These are phyloP conservation scores for Baorangia bicolor DNA, from an alignment of 768 basidiomycete genomes.

Conservation along the genomic window DNA sequence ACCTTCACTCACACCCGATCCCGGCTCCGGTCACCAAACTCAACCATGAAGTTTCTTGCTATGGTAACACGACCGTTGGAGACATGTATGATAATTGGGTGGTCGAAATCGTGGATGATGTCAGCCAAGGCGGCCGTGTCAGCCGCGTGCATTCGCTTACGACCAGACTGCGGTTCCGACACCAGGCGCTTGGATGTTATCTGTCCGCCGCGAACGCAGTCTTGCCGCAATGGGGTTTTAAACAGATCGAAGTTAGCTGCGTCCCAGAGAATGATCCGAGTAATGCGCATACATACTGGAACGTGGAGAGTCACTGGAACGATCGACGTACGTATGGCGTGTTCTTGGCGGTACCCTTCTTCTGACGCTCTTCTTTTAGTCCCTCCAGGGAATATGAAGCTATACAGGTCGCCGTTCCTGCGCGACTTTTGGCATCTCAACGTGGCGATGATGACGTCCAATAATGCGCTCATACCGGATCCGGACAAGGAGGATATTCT, in stretches of 20 bases:
- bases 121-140: slow-evolving; percentile 59
- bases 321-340: slow-evolving; percentile 67
- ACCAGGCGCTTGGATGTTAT: slow-evolving; percentile 80
- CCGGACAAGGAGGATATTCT: slow-evolving; percentile 99
- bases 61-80: slow-evolving; percentile 87
- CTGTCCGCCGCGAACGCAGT: slow-evolving; percentile 84
- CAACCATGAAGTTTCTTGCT: slow-evolving; percentile 90
- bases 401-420: slow-evolving; percentile 88
- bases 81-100: slow-evolving; percentile 90
- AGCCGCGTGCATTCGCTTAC: slow-evolving; percentile 85
- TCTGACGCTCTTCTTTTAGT: slow-evolving; percentile 45
- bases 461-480: slow-evolving; percentile 96
- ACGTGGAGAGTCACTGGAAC: slow-evolving; percentile 98
- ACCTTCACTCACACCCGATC: slow-evolving; percentile 89
- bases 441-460: slow-evolving; percentile 99
- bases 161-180: slow-evolving; percentile 83
- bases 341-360: neutral
- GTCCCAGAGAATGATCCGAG: slow-evolving; percentile 80
- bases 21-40: slow-evolving; percentile 87
- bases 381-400: slow-evolving; percentile 76
- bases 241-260: slow-evolving; percentile 96
- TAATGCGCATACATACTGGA: slow-evolving; percentile 93
- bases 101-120: slow-evolving; percentile 92
- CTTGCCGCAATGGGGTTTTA: slow-evolving; percentile 98
- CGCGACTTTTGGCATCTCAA: slow-evolving; percentile 99